Evolutionary conservation across 441 rosid species (phyloP).

Genomic region (Pelargonium exstipulatum): DNA sequence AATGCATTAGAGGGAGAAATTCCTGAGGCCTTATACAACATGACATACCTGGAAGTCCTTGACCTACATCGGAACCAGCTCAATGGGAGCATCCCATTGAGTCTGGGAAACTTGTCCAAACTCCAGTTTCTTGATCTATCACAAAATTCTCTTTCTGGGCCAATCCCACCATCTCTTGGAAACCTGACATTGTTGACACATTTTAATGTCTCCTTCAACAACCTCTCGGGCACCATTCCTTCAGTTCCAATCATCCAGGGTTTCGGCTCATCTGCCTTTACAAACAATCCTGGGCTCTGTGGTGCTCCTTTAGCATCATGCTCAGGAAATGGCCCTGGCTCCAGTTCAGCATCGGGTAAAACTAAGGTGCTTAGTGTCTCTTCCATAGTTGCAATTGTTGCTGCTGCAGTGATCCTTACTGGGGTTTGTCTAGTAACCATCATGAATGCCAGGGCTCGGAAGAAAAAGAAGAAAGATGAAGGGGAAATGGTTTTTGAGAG

Average conservation of each 20-base stretch:
- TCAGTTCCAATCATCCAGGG: slow-evolving; percentile 33
- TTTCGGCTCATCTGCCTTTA: slow-evolving; percentile 64
- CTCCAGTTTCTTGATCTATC: slow-evolving; percentile 64
- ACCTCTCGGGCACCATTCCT: slow-evolving; percentile 71
- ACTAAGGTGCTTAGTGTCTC: slow-evolving; percentile 58
- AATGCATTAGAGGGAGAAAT: slow-evolving; percentile 65
- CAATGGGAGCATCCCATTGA: slow-evolving; percentile 63
- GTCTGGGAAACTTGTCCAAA: slow-evolving; percentile 51
- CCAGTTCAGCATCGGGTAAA: slow-evolving; percentile 27
- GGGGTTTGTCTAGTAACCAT: slow-evolving; percentile 73
- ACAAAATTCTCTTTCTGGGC: slow-evolving; percentile 54
- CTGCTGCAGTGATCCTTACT: slow-evolving; percentile 69
- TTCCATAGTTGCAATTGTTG: slow-evolving; percentile 73
- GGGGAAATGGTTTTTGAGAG: slow-evolving; percentile 53
- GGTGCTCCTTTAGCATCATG: slow-evolving; percentile 70
- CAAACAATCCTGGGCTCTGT: slow-evolving; percentile 62
- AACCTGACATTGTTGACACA: slow-evolving; percentile 38
- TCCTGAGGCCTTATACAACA: slow-evolving; percentile 52
- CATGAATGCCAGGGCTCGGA: slow-evolving; percentile 71
- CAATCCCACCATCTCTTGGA: slow-evolving; percentile 68
- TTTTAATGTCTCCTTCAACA: slow-evolving; percentile 69
- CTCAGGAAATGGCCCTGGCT: slow-evolving; percentile 27
- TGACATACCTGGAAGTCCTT: slow-evolving; percentile 63
- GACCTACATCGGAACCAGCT: slow-evolving; percentile 61
- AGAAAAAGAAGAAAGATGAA: slow-evolving; percentile 40